These are phyloP conservation scores for Helotiales sp. DNA, from an alignment of 2,329 filamentous ascomycete species.

Conservation along the genomic window DNA sequence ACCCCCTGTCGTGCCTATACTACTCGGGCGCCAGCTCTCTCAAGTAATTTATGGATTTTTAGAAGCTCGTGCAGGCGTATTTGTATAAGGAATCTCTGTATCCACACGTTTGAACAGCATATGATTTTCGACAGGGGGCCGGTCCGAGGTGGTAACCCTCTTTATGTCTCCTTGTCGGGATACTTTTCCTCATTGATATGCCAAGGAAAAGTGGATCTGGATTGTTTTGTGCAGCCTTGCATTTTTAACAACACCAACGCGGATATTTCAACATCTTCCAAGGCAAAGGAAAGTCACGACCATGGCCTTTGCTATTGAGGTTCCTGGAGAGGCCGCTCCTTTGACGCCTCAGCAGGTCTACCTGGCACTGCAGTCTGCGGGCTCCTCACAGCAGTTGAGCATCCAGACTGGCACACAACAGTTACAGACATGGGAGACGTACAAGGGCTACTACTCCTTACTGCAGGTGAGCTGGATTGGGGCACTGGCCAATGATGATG, in stretches of 20 bases:
- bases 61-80: no score
- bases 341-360: slow-evolving; percentile 64
- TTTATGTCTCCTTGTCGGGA: no score
- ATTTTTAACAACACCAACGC: neutral
- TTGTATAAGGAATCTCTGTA: no score
- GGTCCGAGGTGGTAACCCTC: neutral
- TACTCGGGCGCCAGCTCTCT: no score
- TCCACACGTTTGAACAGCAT: no score
- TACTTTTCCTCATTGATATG: no score
- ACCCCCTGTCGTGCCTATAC: no score
- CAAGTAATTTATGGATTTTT: no score
- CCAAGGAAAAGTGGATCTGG: neutral
- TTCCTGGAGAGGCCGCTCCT: slow-evolving; percentile 77
- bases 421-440: slow-evolving; percentile 69
- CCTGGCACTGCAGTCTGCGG: slow-evolving; percentile 62
- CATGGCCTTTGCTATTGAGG: slow-evolving; percentile 67
- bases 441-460: slow-evolving; percentile 64
- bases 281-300: neutral
- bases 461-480: slow-evolving; percentile 56
- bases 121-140: no score
- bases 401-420: slow-evolving; percentile 68
- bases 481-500: no score
- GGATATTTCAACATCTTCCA: neutral
- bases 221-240: neutral
- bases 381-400: slow-evolving; percentile 61